Evolutionary conservation across 768 basidiomycete species (phyloP).

Genomic region (Mycena epipterygia): DNA sequence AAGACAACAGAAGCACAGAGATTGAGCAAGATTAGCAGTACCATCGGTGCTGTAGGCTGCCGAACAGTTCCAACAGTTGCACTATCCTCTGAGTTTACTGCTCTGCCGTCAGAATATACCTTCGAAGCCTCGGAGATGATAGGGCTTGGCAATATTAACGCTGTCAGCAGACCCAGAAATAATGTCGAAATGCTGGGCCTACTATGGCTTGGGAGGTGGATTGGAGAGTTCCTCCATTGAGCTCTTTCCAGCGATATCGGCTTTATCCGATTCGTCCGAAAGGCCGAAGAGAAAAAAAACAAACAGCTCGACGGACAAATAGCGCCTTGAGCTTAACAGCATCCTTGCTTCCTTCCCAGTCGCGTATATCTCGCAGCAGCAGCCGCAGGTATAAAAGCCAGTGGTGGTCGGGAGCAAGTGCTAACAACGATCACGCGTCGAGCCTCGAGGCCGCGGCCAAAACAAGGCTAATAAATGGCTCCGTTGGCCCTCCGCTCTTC

Average conservation of each 20-base stretch:
- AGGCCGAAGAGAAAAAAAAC: neutral
- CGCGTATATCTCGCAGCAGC: neutral
- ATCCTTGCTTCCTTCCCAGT: neutral
- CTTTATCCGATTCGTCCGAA: neutral
- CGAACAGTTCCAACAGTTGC: too few relatives aligned
- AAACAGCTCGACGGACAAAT: neutral
- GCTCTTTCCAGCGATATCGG: neutral
- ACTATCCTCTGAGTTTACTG: too few relatives aligned
- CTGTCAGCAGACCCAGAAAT: too few relatives aligned
- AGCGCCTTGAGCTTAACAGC: neutral
- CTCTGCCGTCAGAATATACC: too few relatives aligned
- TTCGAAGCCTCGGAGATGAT: too few relatives aligned
- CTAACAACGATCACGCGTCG: conserved; percentile 28
- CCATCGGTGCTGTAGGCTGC: too few relatives aligned
- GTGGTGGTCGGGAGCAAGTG: neutral
- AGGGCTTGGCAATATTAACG: too few relatives aligned
- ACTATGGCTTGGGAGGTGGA: too few relatives aligned
- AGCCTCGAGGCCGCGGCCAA: neutral
- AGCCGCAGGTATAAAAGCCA: conserved; percentile 2
- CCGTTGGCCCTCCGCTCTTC: neutral
- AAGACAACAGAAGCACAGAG: too few relatives aligned
- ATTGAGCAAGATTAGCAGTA: too few relatives aligned
- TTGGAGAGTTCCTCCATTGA: too few relatives aligned
- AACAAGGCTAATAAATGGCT: neutral
- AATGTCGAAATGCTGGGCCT: too few relatives aligned